Conservation (phyloP, 2,329 filamentous ascomycete genomes). For the Trichoderma sp. region DNA sequence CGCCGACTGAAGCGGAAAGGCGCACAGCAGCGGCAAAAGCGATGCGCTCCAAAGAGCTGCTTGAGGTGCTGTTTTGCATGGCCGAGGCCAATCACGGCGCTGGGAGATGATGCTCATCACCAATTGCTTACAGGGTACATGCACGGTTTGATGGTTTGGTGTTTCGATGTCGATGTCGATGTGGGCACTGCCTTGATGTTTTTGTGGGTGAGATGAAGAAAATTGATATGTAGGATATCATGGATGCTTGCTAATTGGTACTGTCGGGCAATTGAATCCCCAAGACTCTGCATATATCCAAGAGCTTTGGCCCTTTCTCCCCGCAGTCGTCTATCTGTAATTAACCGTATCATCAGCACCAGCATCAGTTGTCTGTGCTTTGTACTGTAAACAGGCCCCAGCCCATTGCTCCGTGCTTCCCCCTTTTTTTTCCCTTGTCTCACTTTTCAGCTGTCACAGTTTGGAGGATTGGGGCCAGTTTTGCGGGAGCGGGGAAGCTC, state of each 20-base stretch:
- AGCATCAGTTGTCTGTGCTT: background rate
- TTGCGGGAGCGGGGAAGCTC: background rate
- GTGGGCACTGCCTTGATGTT: background rate
- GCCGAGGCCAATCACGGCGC: constrained; percentile 14
- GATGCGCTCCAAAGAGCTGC: background rate
- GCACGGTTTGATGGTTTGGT: background rate
- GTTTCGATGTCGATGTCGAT: background rate
- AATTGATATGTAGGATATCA: background rate
- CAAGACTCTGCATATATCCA: background rate
- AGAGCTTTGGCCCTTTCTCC: background rate
- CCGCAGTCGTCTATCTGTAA: background rate
- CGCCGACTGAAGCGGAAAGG: background rate
- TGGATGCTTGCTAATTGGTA: background rate
- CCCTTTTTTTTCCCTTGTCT: background rate
- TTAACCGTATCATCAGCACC: background rate
- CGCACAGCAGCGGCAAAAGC: background rate
- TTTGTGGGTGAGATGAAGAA: background rate
- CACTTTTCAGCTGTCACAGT: background rate
- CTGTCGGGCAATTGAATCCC: background rate
- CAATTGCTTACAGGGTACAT: background rate
- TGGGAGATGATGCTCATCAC: background rate
- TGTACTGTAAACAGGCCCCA: background rate
- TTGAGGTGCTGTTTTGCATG: background rate
- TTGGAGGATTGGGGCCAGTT: background rate
- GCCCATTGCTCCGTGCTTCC: background rate